phyloP scores from a whole-genome alignment of 108 stramenopile genomes.

The Parmales sp. region DNA sequence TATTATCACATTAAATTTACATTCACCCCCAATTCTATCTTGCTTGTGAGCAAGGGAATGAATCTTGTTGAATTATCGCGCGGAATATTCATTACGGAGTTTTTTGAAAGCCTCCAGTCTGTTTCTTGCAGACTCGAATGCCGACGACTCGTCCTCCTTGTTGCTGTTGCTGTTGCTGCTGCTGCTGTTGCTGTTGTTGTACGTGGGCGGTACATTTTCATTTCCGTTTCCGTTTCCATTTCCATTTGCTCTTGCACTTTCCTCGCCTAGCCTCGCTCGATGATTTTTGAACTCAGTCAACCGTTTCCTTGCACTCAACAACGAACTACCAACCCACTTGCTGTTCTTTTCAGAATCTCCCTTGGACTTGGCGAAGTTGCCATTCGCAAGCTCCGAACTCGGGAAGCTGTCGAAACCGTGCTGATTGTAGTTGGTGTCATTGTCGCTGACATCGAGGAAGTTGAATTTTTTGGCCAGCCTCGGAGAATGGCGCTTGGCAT shows the following conservation, averaged over 20 bases:
- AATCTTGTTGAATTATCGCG: no score
- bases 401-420: not conserved
- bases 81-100: no score
- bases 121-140: no score
- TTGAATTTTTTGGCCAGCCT: no score
- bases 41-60: no score
- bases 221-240: not conserved
- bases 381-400: not conserved
- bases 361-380: not conserved
- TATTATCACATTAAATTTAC: not conserved
- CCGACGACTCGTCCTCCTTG: not conserved
- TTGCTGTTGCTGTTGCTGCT: not conserved
- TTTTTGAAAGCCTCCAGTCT: conserved; percentile 3
- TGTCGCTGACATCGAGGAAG: not conserved
- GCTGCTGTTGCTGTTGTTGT: no score
- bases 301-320: not conserved
- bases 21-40: not conserved
- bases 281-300: not conserved
- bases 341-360: not conserved
- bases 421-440: not conserved
- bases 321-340: not conserved
- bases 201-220: no score
- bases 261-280: not conserved
- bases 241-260: not conserved
- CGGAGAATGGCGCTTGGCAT: no score